Conservation (phyloP, 768 basidiomycete genomes). For the Neoboletus subvelutipes region DNA sequence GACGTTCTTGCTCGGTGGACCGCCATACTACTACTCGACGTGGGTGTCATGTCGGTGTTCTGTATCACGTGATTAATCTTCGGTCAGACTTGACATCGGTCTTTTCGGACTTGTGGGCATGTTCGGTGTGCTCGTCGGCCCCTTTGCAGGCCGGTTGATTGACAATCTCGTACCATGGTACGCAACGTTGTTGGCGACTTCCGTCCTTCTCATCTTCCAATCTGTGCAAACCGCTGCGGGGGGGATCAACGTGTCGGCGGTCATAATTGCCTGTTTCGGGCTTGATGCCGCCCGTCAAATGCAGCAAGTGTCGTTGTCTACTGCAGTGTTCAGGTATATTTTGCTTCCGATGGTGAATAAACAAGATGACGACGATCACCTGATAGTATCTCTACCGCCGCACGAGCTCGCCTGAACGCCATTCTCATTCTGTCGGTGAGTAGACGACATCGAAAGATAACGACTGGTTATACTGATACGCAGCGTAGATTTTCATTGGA, state of each 20-base stretch:
- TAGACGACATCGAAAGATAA: background rate
- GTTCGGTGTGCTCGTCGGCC: conserved; percentile 68
- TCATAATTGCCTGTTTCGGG: conserved; percentile 67
- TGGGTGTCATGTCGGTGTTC: no score
- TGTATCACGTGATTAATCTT: background rate
- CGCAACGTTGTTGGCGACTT: conserved; percentile 57
- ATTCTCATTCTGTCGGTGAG: conserved; percentile 67
- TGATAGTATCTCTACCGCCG: conserved; percentile 38
- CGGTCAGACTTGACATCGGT: conserved; percentile 55
- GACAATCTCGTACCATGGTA: conserved; percentile 79
- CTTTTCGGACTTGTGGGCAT: conserved; percentile 74
- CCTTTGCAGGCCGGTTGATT: conserved; percentile 64
- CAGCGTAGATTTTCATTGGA: conserved; percentile 58
- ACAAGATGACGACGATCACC: conserved; percentile 8
- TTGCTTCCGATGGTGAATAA: background rate
- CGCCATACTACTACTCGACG: conserved; percentile 78
- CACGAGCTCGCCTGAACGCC: conserved; percentile 74
- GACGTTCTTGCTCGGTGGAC: conserved; percentile 77
- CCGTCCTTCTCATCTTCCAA: conserved; percentile 50
- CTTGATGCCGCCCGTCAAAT: conserved; percentile 76
- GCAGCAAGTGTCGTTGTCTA: conserved; percentile 65
- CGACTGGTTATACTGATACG: background rate
- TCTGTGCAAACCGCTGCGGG: conserved; percentile 68
- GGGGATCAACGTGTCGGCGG: conserved; percentile 66
- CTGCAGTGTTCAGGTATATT: conserved; percentile 54